phyloP scores from a whole-genome alignment of 768 basidiomycete species.

The Multifurca ochricompacta region DNA sequence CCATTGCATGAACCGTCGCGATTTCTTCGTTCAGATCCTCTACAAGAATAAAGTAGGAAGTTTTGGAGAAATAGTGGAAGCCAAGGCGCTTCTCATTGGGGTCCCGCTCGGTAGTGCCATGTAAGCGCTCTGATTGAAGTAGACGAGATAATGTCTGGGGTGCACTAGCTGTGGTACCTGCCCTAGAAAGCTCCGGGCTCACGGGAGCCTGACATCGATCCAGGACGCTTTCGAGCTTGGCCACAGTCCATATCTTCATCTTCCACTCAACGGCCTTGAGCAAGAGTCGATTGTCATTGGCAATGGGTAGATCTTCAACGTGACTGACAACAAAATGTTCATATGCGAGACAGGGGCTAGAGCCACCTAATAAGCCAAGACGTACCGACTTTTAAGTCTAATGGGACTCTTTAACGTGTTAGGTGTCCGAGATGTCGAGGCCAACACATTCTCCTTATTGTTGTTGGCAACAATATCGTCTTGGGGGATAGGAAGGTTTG shows the following conservation, averaged over 20 bases:
- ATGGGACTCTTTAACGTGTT: slow-evolving; percentile 55
- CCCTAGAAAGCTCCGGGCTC: slow-evolving; percentile 24
- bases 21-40: slow-evolving; percentile 82
- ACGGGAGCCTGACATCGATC: slow-evolving; percentile 49
- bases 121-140: slow-evolving; percentile 72
- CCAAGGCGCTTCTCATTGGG: slow-evolving; percentile 81
- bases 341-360: not conserved
- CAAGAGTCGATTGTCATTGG: slow-evolving; percentile 40
- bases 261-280: slow-evolving; percentile 59
- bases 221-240: slow-evolving; percentile 65
- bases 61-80: slow-evolving; percentile 75
- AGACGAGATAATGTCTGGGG: slow-evolving; percentile 49
- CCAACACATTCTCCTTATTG: slow-evolving; percentile 60
- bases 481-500: slow-evolving; percentile 38
- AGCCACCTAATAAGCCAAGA: slow-evolving; percentile 11
- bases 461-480: slow-evolving; percentile 28
- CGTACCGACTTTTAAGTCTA: slow-evolving; percentile 51
- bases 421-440: slow-evolving; percentile 22
- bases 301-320: slow-evolving; percentile 26
- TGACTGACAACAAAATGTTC: slow-evolving; percentile 19
- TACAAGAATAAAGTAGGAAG: slow-evolving; percentile 76
- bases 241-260: slow-evolving; percentile 82
- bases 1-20: slow-evolving; percentile 76
- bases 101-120: slow-evolving; percentile 87
- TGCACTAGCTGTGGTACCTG: slow-evolving; percentile 25